phyloP scores from a whole-genome alignment of 2,329 filamentous ascomycete genomes.

The Clonostachys rhizophaga region DNA sequence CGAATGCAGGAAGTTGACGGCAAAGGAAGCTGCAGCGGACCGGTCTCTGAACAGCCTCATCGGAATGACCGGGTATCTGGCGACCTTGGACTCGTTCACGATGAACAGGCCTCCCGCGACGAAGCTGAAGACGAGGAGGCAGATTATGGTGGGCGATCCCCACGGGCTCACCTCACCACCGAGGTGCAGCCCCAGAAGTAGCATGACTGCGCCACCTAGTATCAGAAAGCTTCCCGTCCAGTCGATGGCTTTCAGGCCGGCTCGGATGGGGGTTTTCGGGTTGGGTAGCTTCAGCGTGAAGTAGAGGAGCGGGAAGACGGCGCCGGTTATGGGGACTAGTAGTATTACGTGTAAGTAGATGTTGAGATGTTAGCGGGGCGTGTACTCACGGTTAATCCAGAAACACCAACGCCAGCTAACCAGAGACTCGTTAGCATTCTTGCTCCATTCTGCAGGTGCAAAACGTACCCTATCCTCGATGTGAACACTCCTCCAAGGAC shows the following conservation, averaged over 20 bases:
- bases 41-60: slow-evolving; percentile 51
- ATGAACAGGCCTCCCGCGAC: slow-evolving; percentile 46
- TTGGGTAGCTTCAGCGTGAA: slow-evolving; percentile 65
- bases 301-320: slow-evolving; percentile 51
- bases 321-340: slow-evolving; percentile 41
- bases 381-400: slow-evolving; percentile 42
- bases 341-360: not conserved
- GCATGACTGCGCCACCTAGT: slow-evolving; percentile 61
- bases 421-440: not conserved
- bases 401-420: slow-evolving; percentile 39
- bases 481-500: slow-evolving; percentile 62
- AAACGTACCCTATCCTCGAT: slow-evolving; percentile 43
- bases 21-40: slow-evolving; percentile 54
- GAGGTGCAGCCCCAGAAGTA: slow-evolving; percentile 65
- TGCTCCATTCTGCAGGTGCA: not conserved
- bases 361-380: not conserved
- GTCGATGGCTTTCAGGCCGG: slow-evolving; percentile 58
- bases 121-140: slow-evolving; percentile 56
- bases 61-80: slow-evolving; percentile 65
- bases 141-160: slow-evolving; percentile 56
- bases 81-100: slow-evolving; percentile 58
- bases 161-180: slow-evolving; percentile 61
- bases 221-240: slow-evolving; percentile 59
- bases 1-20: slow-evolving; percentile 35
- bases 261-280: slow-evolving; percentile 55